Base-by-base conservation (phyloP, 805 yeast species). In the Martiniozyma abietophila region DNA sequence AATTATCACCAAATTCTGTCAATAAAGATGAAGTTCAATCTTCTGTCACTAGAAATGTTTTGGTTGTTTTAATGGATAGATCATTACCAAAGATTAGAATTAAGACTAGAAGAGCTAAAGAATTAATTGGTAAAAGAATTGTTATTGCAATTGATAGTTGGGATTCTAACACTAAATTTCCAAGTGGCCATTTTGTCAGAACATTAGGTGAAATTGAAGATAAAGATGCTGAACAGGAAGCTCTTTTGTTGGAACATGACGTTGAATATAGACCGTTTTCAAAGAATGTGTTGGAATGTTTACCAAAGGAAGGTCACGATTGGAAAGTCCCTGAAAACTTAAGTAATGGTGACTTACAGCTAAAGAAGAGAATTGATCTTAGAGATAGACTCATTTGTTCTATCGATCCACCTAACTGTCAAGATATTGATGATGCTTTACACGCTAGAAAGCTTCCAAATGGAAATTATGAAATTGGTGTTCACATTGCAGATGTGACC, bases 401-500 rank as follows among this genome's bases (percentile, higher is more conserved):
- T 17, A 92, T 92, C 47, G 99, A 92, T 66, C 99, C 99, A 8
- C 96, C 96, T 2, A 80, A 81, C 20, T 89, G 97, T 75, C 96
- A 88, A 45, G 99, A 92, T 73, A 92, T 92, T 50, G 99, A 92
- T 64, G 96, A 92, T 64, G 98, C 99, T 1, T 65, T 92, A 31
- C 99, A 92, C 53, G 97, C 97, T 0, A 64, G 70, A 43, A 54
- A 55, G 35, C 67, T 92, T 32, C 86, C 95, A 2, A 92, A 92
- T 55, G 98, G 98, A 1, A 84, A 89, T 54, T 86, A 73, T 65
- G 95, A 92, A 56, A 95, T 92, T 37, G 99, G 99, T 51, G 99
- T 92, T 20, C 99, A 92, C 53, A 92, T 92, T 63, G 99, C 99
- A 8, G 99, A 92, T 61, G 99, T 92, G 20, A 84, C 97, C 1